Conservation (phyloP, 192 early-diverging fungal species). For the Backusella psychrophila region DNA sequence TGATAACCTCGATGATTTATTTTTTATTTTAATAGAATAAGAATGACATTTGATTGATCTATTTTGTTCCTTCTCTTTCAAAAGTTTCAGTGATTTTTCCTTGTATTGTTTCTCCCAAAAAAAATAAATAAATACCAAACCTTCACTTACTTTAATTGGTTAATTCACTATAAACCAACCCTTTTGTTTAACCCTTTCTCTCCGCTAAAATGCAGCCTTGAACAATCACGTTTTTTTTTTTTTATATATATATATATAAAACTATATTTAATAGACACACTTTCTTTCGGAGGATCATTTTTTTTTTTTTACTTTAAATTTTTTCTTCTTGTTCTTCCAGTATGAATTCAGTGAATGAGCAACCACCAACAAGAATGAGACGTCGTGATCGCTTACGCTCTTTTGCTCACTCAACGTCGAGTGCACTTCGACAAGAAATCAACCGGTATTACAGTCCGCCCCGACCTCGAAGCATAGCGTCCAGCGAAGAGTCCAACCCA, state of each 20-base stretch:
- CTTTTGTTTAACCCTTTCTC: neutral
- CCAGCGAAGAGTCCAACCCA: neutral
- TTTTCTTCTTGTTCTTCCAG: neutral
- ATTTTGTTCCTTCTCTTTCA: too few relatives aligned
- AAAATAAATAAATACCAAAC: neutral
- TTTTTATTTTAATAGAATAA: too few relatives aligned
- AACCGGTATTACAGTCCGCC: slow-evolving; percentile 6
- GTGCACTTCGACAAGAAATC: slow-evolving; percentile 13
- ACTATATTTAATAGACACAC: neutral
- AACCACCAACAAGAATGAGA: neutral
- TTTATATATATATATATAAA: neutral
- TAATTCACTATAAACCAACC: neutral
- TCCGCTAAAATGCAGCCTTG: neutral
- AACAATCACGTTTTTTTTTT: neutral
- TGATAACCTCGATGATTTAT: too few relatives aligned
- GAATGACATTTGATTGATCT: too few relatives aligned
- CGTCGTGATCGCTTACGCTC: slow-evolving; percentile 14
- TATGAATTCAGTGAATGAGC: neutral
- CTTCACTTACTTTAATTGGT: neutral
- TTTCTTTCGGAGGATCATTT: neutral
- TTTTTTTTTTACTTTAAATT: neutral
- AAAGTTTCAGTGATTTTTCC: neutral
- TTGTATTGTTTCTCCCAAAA: neutral
- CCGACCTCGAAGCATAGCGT: neutral
- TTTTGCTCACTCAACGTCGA: slow-evolving; percentile 2